These are phyloP conservation scores for Pulveroboletus sp. DNA, from an alignment of 768 basidiomycete genomes.

Conservation along the genomic window DNA sequence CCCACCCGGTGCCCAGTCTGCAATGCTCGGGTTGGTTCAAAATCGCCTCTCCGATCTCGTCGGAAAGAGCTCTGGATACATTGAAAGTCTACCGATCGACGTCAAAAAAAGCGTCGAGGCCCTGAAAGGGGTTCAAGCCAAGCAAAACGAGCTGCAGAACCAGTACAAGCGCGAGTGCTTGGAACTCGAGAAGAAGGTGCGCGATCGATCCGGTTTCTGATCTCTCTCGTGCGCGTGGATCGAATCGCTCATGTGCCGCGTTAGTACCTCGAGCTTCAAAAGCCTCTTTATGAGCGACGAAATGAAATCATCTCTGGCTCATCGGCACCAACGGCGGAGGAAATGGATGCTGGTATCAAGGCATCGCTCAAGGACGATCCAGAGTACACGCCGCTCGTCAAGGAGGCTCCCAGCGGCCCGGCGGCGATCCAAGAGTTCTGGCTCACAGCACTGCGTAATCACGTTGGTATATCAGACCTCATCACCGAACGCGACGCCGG, in stretches of 20 bases:
- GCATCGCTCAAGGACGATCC: conserved; percentile 72
- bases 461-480: conserved; percentile 76
- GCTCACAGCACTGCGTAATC: conserved; percentile 94
- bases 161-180: conserved; percentile 92
- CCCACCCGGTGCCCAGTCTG: conserved; percentile 47
- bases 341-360: conserved; percentile 76
- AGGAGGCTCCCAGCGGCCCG: conserved; percentile 40
- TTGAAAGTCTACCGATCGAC: conserved; percentile 78
- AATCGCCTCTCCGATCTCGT: conserved; percentile 79
- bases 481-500: conserved; percentile 90
- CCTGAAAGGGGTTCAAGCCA: conserved; percentile 89
- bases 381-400: conserved; percentile 58
- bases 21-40: conserved; percentile 84
- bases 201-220: conserved; percentile 17
- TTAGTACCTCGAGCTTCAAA: conserved; percentile 71
- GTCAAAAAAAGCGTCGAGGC: conserved; percentile 85
- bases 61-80: conserved; percentile 91
- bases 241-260: conserved; percentile 2
- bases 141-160: conserved; percentile 87
- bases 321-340: conserved; percentile 67
- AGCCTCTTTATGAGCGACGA: conserved; percentile 85
- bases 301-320: conserved; percentile 77
- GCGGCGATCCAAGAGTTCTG: conserved; percentile 87
- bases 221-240: conserved; percentile 14
- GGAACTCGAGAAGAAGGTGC: conserved; percentile 92